Evolutionary conservation across 371 early-diverging fungal species (phyloP), one percentile per base, ranked within the genome.

Genomic region (Haplosporangium sp.): DNA sequence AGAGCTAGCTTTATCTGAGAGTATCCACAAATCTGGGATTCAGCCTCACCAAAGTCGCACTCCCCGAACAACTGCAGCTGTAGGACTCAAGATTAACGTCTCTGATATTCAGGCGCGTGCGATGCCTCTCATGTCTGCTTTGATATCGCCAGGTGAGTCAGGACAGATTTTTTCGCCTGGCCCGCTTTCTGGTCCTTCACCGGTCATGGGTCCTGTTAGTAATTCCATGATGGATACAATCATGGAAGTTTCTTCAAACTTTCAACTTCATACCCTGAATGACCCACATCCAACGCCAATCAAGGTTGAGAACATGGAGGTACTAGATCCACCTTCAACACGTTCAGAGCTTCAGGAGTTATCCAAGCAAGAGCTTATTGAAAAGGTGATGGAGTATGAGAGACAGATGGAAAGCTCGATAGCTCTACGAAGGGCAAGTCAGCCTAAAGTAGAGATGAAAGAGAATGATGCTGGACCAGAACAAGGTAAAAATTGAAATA

Each of bases 311-410:
- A 56, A 56, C 38, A 72, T 77, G 67, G 72, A 72, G n/a, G 64
- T 39, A 4, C 39, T 61, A 7, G 77, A 77, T 6, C 57, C 64
- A 2, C 64, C 67, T 8, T 75, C 70, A 7, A 77, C 77, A 35
- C 68, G 77, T 2, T 57, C 65, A 4, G 77, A 77, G 37, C 53
- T 77, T 13, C 67, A 66, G 17, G 77, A 68, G 40, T 45, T 77
- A 10, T 71, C 72, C 4, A 77, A 72, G 38, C 72, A 67, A 34
- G 77, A 77, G 44, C 59, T 77, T 47, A 77, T 77, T 20, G 77
- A 71, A n/a, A 77, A 77, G 38, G 77, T 77, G n/a, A 77, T 77
- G 77, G 69, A 77, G 64, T 77, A 77, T 47, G 72, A 77, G 42
- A 69, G 77, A 19, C 71, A 77, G 52, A 77, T 77, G 65, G 77